A percentile compares a stretch with the other conserved stretches of the same genome.
Conservation (phyloP, 169 alveolate species). For the Eimeria maxima region DNA sequence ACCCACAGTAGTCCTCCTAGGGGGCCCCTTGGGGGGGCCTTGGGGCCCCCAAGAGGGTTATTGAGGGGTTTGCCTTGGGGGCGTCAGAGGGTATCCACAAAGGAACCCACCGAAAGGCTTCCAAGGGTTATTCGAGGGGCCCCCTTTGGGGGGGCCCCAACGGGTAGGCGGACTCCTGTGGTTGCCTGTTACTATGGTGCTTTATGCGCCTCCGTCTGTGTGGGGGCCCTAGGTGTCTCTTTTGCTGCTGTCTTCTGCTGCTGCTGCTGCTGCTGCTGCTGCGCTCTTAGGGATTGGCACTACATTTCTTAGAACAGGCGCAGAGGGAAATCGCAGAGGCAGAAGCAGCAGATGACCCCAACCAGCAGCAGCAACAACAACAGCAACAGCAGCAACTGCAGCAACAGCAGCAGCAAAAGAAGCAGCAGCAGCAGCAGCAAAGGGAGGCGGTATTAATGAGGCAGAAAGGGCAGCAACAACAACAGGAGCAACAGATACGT, state of each 20-base stretch:
- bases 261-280: not conserved
- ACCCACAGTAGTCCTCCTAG: no score
- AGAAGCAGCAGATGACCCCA: slow-evolving; percentile 34
- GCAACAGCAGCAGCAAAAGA: not conserved
- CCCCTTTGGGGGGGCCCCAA: not conserved
- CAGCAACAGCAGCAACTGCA: not conserved
- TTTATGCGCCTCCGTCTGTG: not conserved
- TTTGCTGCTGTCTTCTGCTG: not conserved
- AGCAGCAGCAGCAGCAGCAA: slow-evolving; percentile 1
- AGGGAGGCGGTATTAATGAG: not conserved
- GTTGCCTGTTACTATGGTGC: not conserved
- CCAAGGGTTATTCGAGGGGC: not conserved
- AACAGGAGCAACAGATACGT: not conserved
- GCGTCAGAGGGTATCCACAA: not conserved
- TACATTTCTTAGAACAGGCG: slow-evolving; percentile 31
- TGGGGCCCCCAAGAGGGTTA: not conserved
- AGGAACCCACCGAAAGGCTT: not conserved
- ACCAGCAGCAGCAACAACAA: not conserved
- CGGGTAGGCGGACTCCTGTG: not conserved
- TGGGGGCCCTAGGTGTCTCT: not conserved
- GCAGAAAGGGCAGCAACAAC: not conserved
- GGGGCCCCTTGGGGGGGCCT: not conserved
- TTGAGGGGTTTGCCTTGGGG: not conserved
- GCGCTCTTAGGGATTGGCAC: not conserved
- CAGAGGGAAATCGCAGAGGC: slow-evolving; percentile 43